These are phyloP conservation scores for Candida nitratophila DNA, from an alignment of 805 yeast species.

Conservation along the genomic window DNA sequence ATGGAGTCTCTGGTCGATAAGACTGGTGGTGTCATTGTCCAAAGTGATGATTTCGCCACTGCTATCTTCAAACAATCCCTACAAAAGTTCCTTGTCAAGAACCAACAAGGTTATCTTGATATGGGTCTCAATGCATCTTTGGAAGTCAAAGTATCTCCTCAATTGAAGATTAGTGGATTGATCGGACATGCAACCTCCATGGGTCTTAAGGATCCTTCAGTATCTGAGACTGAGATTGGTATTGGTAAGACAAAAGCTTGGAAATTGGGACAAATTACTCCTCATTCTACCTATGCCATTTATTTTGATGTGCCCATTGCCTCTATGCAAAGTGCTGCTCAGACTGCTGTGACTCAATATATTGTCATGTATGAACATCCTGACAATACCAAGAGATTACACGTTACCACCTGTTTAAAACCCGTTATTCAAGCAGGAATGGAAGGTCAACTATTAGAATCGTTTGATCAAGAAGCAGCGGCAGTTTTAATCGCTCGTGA, in stretches of 20 bases:
- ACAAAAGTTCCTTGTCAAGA: conserved; percentile 40
- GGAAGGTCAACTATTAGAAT: conserved; percentile 32
- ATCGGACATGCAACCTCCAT: conserved; percentile 57
- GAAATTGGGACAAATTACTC: conserved; percentile 49
- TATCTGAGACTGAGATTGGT: conserved; percentile 13
- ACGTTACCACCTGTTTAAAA: conserved; percentile 52
- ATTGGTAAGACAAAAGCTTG: conserved; percentile 41
- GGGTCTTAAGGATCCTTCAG: conserved; percentile 14
- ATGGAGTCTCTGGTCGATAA: conserved; percentile 51
- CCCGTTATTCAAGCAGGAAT: conserved; percentile 34
- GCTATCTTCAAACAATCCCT: conserved; percentile 64
- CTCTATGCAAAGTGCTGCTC: conserved; percentile 8
- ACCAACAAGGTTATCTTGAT: conserved; percentile 29
- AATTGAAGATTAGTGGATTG: conserved; percentile 49
- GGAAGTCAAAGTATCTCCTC: conserved; percentile 45
- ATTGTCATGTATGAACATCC: conserved; percentile 58
- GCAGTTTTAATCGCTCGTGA: conserved; percentile 53
- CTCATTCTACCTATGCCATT: conserved; percentile 53
- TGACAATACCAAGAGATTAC: conserved; percentile 46
- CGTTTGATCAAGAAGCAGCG: conserved; percentile 67
- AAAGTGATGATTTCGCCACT: conserved; percentile 60
- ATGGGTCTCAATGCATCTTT: conserved; percentile 56
- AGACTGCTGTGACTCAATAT: conserved; percentile 41
- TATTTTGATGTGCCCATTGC: conserved; percentile 41
- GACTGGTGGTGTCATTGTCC: conserved; percentile 58